Percentiles rank a stretch among this genome's conserved stretches.
Conservation (phyloP, 148 eudicot genomes). For the Suaeda aralocaspica region DNA sequence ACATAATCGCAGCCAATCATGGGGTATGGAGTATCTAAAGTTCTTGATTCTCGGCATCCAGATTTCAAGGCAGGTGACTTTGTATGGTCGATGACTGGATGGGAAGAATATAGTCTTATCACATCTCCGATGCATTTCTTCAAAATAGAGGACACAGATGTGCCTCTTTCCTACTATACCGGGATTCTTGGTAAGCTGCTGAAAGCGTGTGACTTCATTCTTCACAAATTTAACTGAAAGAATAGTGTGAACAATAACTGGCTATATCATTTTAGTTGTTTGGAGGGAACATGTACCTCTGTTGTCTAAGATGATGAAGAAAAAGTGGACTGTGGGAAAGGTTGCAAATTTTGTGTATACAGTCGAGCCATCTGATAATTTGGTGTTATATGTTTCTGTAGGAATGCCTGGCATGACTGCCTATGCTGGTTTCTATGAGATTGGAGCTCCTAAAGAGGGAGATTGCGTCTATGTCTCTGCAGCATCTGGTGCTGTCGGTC, state of each 20-base stretch:
- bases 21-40: slow-evolving; percentile 57
- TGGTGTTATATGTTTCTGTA: slow-evolving; percentile 4
- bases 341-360: no score
- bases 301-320: no score
- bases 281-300: background rate
- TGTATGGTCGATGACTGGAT: slow-evolving; percentile 51
- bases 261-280: background rate
- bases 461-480: slow-evolving; percentile 51
- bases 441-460: slow-evolving; percentile 47
- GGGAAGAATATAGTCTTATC: slow-evolving; percentile 61
- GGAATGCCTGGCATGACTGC: slow-evolving; percentile 61
- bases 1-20: background rate
- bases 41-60: slow-evolving; percentile 51
- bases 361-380: no score
- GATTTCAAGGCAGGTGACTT: slow-evolving; percentile 48
- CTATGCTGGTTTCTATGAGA: slow-evolving; percentile 47
- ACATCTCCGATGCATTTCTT: slow-evolving; percentile 25
- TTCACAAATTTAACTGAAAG: background rate
- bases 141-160: slow-evolving; percentile 53
- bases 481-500: slow-evolving; percentile 58
- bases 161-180: slow-evolving; percentile 65
- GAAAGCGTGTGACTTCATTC: no score
- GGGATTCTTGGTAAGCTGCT: slow-evolving; percentile 52
- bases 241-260: background rate
- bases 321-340: no score